Percentiles rank a stretch among this genome's conserved stretches.
Conservation (phyloP, 352 stramenopile genomes). For the Halophytophthora batemanensis region DNA sequence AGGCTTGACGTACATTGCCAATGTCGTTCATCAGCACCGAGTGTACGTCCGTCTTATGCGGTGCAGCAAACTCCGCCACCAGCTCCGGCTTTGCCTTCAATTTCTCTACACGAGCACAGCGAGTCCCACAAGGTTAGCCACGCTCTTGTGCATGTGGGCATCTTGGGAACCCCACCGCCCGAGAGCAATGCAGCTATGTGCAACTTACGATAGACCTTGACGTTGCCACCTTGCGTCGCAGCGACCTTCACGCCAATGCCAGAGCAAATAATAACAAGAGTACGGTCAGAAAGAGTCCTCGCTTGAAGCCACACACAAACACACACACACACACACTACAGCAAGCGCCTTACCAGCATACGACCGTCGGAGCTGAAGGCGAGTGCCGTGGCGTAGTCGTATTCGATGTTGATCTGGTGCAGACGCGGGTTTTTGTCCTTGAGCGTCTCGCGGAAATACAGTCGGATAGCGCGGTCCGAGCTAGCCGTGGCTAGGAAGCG, state of each 20-base stretch:
- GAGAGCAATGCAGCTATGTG: background rate
- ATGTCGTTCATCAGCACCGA: slow-evolving; percentile 85
- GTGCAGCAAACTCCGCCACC: slow-evolving; percentile 50
- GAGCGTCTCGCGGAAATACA: slow-evolving; percentile 66
- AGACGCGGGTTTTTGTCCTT: slow-evolving; percentile 56
- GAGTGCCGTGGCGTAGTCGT: slow-evolving; percentile 73
- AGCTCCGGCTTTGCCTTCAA: slow-evolving; percentile 71
- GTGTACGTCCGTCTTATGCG: slow-evolving; percentile 76
- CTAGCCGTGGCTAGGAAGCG: slow-evolving; percentile 74
- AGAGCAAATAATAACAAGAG: background rate
- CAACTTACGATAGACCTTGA: slow-evolving; percentile 73
- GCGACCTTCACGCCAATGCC: slow-evolving; percentile 29
- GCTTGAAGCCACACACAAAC: background rate
- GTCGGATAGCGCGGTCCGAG: slow-evolving; percentile 68
- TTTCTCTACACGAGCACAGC: slow-evolving; percentile 48
- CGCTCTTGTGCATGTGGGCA: background rate
- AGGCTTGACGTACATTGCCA: slow-evolving; percentile 40
- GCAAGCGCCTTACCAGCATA: slow-evolving; percentile 37
- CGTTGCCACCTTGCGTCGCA: slow-evolving; percentile 58
- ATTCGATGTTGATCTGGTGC: slow-evolving; percentile 73
- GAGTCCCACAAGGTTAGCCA: background rate
- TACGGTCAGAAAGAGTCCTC: background rate
- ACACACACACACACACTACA: too few species aligned
- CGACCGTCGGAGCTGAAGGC: slow-evolving; percentile 76
- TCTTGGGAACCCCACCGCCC: too few species aligned